These are phyloP conservation scores for Ceratocystis huliohia DNA, from an alignment of 2,329 filamentous ascomycete species.

Conservation along the genomic window DNA sequence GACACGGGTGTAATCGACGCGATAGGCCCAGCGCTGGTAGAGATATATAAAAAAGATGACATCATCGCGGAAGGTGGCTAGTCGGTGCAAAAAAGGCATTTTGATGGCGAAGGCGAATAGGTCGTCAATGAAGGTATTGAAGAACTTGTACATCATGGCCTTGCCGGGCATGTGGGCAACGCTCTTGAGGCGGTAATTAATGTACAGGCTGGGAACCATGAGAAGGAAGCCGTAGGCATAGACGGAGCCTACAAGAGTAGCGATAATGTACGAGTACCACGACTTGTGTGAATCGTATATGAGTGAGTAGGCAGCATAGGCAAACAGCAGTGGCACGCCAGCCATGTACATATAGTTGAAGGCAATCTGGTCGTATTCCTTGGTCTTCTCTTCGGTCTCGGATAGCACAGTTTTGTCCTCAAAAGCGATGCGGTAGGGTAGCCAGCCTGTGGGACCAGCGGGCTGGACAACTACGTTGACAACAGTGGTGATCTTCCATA, in stretches of 20 bases:
- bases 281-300: constrained; percentile 92
- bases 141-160: constrained; percentile 95
- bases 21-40: constrained; percentile 89
- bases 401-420: constrained; percentile 95
- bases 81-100: constrained; percentile 86
- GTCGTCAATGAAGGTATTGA: constrained; percentile 98
- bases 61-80: constrained; percentile 87
- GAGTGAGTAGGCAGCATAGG: constrained; percentile 83
- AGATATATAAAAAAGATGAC: constrained; percentile 97
- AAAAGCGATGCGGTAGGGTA: constrained; percentile 72
- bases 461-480: constrained; percentile 75
- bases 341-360: constrained; percentile 95
- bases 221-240: constrained; percentile 98
- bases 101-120: constrained; percentile 98
- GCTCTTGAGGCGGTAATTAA: constrained; percentile 94
- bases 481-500: constrained; percentile 94
- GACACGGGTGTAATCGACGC: constrained; percentile 77
- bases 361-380: constrained; percentile 95
- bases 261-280: constrained; percentile 94
- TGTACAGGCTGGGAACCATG: constrained; percentile 96
- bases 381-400: constrained; percentile 92
- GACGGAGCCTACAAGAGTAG: constrained; percentile 86
- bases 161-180: constrained; percentile 95
- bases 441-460: constrained; percentile 50
- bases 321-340: constrained; percentile 75